phyloP scores from a whole-genome alignment of 2,329 filamentous ascomycete genomes.

The Claviceps pusilla region DNA sequence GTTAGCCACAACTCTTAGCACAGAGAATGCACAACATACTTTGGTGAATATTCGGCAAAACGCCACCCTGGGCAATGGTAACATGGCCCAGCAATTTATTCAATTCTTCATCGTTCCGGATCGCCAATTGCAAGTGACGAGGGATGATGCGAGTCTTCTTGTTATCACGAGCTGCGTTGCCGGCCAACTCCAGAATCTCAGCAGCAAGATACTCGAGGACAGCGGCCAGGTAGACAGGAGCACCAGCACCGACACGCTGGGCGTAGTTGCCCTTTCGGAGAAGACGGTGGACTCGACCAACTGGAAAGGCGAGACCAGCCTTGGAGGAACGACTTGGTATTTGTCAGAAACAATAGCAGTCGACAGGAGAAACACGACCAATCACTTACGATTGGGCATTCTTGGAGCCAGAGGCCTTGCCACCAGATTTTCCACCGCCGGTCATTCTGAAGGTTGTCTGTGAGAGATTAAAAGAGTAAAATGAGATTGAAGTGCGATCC shows the following conservation, averaged over 20 bases:
- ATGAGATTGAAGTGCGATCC: slow-evolving; percentile 4
- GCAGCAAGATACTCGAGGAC: slow-evolving; percentile 97
- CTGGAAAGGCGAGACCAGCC: slow-evolving; percentile 96
- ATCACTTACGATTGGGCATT: slow-evolving; percentile 90
- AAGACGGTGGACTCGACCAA: slow-evolving; percentile 98
- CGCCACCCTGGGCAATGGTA: slow-evolving; percentile 94
- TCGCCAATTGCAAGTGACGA: slow-evolving; percentile 95
- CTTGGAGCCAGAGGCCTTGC: slow-evolving; percentile 98
- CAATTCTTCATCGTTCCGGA: slow-evolving; percentile 98
- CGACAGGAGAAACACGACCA: not conserved
- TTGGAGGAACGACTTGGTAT: slow-evolving; percentile 82
- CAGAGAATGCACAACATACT: slow-evolving; percentile 45
- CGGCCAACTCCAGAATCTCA: slow-evolving; percentile 96
- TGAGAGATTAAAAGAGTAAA: not conserved
- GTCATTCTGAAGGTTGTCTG: slow-evolving; percentile 68
- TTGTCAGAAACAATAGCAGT: not conserved
- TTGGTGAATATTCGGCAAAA: slow-evolving; percentile 92
- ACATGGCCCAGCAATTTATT: slow-evolving; percentile 96
- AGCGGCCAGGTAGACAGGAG: slow-evolving; percentile 90
- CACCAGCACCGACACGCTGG: slow-evolving; percentile 97
- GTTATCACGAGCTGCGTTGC: slow-evolving; percentile 97
- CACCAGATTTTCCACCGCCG: slow-evolving; percentile 99
- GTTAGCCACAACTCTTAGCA: slow-evolving; percentile 9
- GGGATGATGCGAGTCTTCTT: slow-evolving; percentile 99
- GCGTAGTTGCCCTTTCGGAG: slow-evolving; percentile 99